Conservation (phyloP, 352 stramenopile genomes). For the Phytophthora sp. region DNA sequence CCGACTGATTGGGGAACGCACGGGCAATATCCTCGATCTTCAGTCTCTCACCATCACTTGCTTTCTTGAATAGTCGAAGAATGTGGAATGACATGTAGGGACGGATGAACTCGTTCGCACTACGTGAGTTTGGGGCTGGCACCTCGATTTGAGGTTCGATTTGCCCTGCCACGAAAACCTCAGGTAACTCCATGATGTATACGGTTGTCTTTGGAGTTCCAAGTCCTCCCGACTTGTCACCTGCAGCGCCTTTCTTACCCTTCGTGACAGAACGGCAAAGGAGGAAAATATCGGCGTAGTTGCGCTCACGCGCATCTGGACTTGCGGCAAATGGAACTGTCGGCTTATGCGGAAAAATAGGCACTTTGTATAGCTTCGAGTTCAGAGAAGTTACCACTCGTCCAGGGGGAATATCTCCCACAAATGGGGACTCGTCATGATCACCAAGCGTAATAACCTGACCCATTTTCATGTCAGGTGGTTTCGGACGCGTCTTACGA, state of each 20-base stretch:
- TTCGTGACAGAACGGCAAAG: slow-evolving; percentile 77
- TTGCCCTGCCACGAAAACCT: slow-evolving; percentile 79
- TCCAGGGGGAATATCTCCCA: slow-evolving; percentile 79
- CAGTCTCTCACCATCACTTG: slow-evolving; percentile 73
- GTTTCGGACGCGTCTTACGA: slow-evolving; percentile 71
- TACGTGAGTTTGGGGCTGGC: slow-evolving; percentile 77
- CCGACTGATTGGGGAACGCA: slow-evolving; percentile 82
- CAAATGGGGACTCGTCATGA: slow-evolving; percentile 84
- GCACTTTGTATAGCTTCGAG: slow-evolving; percentile 86
- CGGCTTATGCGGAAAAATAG: slow-evolving; percentile 77
- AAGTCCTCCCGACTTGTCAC: slow-evolving; percentile 36
- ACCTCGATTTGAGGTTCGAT: slow-evolving; percentile 87
- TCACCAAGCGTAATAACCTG: slow-evolving; percentile 84
- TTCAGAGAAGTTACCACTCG: slow-evolving; percentile 82
- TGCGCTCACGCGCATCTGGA: slow-evolving; percentile 42
- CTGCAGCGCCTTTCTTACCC: slow-evolving; percentile 57
- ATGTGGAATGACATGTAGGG: slow-evolving; percentile 91
- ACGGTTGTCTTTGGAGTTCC: slow-evolving; percentile 65
- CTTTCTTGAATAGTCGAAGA: slow-evolving; percentile 83
- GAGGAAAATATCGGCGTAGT: slow-evolving; percentile 72
- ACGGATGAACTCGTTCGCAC: slow-evolving; percentile 86
- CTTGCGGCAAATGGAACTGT: slow-evolving; percentile 55
- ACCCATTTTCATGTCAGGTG: slow-evolving; percentile 80
- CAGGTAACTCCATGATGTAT: slow-evolving; percentile 81
- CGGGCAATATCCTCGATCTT: slow-evolving; percentile 87